Base-by-base conservation (phyloP, 2,329 filamentous ascomycete genomes). In the Trichoderma pleuroti region DNA sequence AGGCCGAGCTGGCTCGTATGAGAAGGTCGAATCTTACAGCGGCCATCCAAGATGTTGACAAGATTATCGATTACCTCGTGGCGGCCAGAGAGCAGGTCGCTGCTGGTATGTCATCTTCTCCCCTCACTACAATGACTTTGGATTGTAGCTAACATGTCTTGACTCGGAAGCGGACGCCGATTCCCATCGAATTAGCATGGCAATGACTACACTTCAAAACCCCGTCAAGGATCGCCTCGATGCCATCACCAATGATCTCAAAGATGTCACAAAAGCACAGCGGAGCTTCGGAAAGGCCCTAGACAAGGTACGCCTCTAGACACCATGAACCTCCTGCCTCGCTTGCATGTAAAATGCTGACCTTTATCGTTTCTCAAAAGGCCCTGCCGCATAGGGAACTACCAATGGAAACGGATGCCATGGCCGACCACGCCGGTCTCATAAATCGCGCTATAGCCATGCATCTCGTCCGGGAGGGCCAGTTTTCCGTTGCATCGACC, bases 381-480 rank as follows among this genome's bases (percentile, higher is more conserved):
- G 81, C 81, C 21, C 72, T 81, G 7, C 85, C 83, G 5, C 76
- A 80, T 11, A 88, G 90, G 16, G 84, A 92, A 16, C 89, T 95
- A 0, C 92, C 91, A 16, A 92, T 90, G 76, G 92, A 94, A 71
- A 90, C 93, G 76, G 93, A 97, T 80, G 91, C 90, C 39, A 89
- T 98, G 80, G 90, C 89, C 1, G 87, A 90, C 24, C 90, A 97
- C 74, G 87, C 92, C 5, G 85, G 87, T 18, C 86, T 98, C 14
- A 93, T 98, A 78, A 97, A 98, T 81, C 90, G 94, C 70, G 95
- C 96, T 8, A 97, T 99, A 75, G 93, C 93, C 11, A 98, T 98
- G 94, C 96, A 99, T 78, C 87, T 99, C 26, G 87, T 99, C 49
- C 92, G 96, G 52, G 95, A 98, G 82, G 96, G 96, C 62, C 92